Conservation (phyloP, 75 land plant genomes). For the Cryptomeria japonica region DNA sequence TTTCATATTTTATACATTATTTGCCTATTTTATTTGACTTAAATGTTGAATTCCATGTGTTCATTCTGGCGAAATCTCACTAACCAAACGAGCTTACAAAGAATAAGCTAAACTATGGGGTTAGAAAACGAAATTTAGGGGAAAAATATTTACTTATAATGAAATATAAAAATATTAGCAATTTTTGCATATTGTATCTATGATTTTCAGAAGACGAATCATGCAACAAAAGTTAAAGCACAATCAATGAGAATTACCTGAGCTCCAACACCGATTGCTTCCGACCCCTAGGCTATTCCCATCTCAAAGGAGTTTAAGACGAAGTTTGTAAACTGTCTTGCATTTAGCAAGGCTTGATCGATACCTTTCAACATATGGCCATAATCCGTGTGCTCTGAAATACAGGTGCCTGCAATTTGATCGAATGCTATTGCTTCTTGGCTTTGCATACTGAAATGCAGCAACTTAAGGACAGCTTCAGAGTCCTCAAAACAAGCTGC, state of each 20-base stretch:
- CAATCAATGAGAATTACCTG: background rate
- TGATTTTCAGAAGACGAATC: background rate
- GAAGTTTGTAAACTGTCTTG: background rate
- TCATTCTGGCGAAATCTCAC: background rate
- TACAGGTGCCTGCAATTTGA: background rate
- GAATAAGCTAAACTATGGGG: background rate
- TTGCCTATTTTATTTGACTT: background rate
- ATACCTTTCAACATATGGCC: background rate
- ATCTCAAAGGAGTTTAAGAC: background rate
- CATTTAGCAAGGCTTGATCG: background rate
- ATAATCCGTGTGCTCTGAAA: constrained; percentile 6
- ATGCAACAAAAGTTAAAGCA: background rate
- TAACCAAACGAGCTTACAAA: background rate
- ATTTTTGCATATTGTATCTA: background rate
- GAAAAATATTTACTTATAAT: background rate
- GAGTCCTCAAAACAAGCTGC: constrained; percentile 32
- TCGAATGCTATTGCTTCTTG: background rate
- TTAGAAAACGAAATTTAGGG: background rate
- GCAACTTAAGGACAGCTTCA: constrained; percentile 52
- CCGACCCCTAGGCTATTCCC: too few relatives aligned
- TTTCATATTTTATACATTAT: background rate
- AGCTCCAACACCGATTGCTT: too few relatives aligned
- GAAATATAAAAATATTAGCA: background rate
- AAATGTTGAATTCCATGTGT: background rate
- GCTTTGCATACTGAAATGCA: constrained; percentile 11